phyloP scores from a whole-genome alignment of 768 basidiomycete species.

The Suillus subalutaceus region DNA sequence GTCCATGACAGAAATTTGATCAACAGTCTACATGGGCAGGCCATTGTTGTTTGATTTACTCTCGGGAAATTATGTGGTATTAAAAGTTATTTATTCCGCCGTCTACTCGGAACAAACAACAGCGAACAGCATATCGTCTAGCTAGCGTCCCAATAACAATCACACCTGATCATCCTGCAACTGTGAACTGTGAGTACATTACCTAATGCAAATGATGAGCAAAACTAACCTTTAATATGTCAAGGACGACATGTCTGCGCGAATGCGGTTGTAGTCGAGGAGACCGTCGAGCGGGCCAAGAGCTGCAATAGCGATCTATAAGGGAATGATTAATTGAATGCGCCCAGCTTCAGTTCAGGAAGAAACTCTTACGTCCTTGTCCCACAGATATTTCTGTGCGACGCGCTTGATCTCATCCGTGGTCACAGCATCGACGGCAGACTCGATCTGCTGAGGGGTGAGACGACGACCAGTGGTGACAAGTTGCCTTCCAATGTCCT shows the following conservation, averaged over 20 bases:
- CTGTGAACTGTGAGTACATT: not conserved
- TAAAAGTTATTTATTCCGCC: constrained; percentile 21
- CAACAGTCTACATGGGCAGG: not conserved
- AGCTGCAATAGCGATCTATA: constrained; percentile 82
- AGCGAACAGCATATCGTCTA: constrained; percentile 23
- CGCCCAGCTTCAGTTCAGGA: constrained; percentile 7
- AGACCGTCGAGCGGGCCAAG: constrained; percentile 90
- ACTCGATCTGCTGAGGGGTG: constrained; percentile 93
- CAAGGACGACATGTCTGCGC: constrained; percentile 81
- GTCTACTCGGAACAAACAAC: constrained; percentile 25
- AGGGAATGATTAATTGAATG: constrained; percentile 14
- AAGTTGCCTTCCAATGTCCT: constrained; percentile 98
- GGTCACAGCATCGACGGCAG: constrained; percentile 87
- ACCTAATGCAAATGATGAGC: not conserved
- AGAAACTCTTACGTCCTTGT: constrained; percentile 75
- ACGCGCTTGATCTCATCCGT: constrained; percentile 90
- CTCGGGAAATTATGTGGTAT: constrained; percentile 10
- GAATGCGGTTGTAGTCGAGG: constrained; percentile 91
- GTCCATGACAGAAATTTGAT: not conserved
- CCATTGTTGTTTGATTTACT: not conserved
- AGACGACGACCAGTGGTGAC: constrained; percentile 90
- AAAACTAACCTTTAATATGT: constrained; percentile 50
- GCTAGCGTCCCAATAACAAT: constrained; percentile 13
- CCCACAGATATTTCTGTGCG: constrained; percentile 96
- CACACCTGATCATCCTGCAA: constrained; percentile 1